phyloP scores from a whole-genome alignment of 116 monocot species.

The Phalaenopsis hybrid region DNA sequence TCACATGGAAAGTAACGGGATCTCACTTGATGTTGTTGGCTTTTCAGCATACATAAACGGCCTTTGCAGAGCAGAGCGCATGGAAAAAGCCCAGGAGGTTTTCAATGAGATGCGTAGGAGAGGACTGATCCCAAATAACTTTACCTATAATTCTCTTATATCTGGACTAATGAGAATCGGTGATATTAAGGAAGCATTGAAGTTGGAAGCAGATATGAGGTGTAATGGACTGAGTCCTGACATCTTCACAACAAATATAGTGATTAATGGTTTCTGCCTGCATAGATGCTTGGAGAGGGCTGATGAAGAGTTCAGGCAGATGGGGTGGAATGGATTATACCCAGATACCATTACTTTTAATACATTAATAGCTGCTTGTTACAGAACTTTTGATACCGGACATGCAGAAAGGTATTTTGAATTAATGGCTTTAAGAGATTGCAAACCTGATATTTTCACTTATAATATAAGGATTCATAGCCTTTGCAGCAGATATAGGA shows the following conservation, averaged over 20 bases:
- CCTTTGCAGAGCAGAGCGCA: slow-evolving; percentile 43
- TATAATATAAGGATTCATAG: slow-evolving; percentile 89
- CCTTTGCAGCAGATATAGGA: slow-evolving; percentile 47
- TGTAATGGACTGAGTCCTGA: slow-evolving; percentile 64
- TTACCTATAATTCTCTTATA: slow-evolving; percentile 83
- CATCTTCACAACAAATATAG: slow-evolving; percentile 74
- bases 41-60: slow-evolving; percentile 91
- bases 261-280: slow-evolving; percentile 69
- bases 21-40: slow-evolving; percentile 64
- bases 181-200: slow-evolving; percentile 51
- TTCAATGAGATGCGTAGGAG: slow-evolving; percentile 57
- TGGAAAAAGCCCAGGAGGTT: slow-evolving; percentile 45
- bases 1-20: slow-evolving; percentile 48
- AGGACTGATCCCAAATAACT: slow-evolving; percentile 77
- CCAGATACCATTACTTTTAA: slow-evolving; percentile 83
- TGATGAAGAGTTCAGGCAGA: slow-evolving; percentile 32
- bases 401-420: slow-evolving; percentile 37
- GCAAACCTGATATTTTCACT: slow-evolving; percentile 75
- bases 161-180: slow-evolving; percentile 53
- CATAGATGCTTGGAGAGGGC: slow-evolving; percentile 53
- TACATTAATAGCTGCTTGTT: slow-evolving; percentile 63
- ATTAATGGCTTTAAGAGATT: slow-evolving; percentile 52
- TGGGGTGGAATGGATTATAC: slow-evolving; percentile 33
- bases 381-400: slow-evolving; percentile 32
- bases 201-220: slow-evolving; percentile 58